phyloP scores from a whole-genome alignment of 305 asterid species.

The Fraxinus paxiana region DNA sequence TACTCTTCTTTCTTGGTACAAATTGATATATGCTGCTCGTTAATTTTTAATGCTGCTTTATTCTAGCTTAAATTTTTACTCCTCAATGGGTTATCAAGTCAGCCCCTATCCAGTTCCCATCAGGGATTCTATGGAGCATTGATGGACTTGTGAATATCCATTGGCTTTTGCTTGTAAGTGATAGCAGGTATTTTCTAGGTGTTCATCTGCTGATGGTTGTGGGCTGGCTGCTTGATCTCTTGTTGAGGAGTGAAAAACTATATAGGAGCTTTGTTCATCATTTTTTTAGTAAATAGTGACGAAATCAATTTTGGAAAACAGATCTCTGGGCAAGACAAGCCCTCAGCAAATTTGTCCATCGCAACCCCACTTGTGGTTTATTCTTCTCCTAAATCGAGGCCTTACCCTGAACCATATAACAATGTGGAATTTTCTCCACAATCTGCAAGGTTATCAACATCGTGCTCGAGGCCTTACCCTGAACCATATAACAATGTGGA shows the following conservation, averaged over 20 bases:
- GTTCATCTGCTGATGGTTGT: slow-evolving; percentile 24
- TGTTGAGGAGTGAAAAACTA: slow-evolving; percentile 31
- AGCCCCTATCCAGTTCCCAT: slow-evolving; percentile 5
- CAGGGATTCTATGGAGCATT: background rate
- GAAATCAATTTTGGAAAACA: slow-evolving; percentile 35
- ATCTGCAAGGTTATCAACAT: background rate
- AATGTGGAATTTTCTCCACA: too few relatives aligned
- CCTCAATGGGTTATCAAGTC: slow-evolving; percentile 21
- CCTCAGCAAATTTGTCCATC: slow-evolving; percentile 34
- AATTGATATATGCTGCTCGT: background rate
- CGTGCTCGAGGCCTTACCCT: slow-evolving; percentile 45
- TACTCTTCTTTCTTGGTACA: background rate
- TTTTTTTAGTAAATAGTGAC: slow-evolving; percentile 21
- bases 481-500: too few relatives aligned
- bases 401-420: background rate
- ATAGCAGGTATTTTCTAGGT: slow-evolving; percentile 11
- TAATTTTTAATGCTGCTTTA: background rate
- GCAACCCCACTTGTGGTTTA: slow-evolving; percentile 26
- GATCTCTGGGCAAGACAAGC: slow-evolving; percentile 82
- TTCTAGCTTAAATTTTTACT: slow-evolving; percentile 10
- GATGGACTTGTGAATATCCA: background rate
- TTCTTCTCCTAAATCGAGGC: slow-evolving; percentile 57
- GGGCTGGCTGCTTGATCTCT: slow-evolving; percentile 29
- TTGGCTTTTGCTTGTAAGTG: background rate
- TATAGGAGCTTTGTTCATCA: slow-evolving; percentile 4